A percentile compares a stretch with the other conserved stretches of the same genome.
These are phyloP conservation scores for Termitomyces sp. DNA, from an alignment of 768 basidiomycete genomes.

Conservation along the genomic window DNA sequence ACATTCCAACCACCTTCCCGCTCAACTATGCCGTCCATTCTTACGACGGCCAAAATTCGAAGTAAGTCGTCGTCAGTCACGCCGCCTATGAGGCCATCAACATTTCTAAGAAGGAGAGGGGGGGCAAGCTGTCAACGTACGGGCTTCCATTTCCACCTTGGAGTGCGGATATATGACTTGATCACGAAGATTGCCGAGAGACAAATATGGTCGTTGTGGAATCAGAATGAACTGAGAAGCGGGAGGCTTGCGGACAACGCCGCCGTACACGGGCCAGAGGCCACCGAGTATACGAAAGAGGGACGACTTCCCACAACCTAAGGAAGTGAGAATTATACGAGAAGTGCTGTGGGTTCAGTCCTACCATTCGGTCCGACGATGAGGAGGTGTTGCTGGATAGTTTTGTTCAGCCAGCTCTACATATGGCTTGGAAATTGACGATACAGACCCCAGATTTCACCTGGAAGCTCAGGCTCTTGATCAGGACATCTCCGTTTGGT, in stretches of 20 bases:
- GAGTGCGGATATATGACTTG: conserved; percentile 96
- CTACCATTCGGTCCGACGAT: conserved; percentile 93
- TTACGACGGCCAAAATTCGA: conserved; percentile 65
- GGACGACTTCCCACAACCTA: conserved; percentile 84
- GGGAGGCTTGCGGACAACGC: conserved; percentile 84
- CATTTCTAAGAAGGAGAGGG: background rate
- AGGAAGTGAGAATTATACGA: background rate
- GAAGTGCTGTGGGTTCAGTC: background rate
- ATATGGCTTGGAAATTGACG: background rate
- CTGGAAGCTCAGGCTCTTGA: conserved; percentile 80
- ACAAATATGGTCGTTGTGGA: conserved; percentile 94
- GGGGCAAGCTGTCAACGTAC: conserved; percentile 37
- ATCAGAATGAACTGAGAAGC: conserved; percentile 89
- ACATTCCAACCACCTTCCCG: conserved; percentile 96
- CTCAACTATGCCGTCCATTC: conserved; percentile 83
- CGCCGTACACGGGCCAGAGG: conserved; percentile 85
- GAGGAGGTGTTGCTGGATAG: conserved; percentile 75
- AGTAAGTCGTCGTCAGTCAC: conserved; percentile 72
- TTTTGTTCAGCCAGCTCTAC: conserved; percentile 5
- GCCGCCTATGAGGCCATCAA: conserved; percentile 39
- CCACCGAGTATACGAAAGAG: conserved; percentile 95
- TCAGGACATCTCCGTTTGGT: conserved; percentile 90
- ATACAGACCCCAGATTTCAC: conserved; percentile 75
- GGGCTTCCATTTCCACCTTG: conserved; percentile 67
- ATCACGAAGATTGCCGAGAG: conserved; percentile 87